Base-by-base conservation (phyloP, 1,284 basidiomycete genomes). In the Blastosporella zonata region DNA sequence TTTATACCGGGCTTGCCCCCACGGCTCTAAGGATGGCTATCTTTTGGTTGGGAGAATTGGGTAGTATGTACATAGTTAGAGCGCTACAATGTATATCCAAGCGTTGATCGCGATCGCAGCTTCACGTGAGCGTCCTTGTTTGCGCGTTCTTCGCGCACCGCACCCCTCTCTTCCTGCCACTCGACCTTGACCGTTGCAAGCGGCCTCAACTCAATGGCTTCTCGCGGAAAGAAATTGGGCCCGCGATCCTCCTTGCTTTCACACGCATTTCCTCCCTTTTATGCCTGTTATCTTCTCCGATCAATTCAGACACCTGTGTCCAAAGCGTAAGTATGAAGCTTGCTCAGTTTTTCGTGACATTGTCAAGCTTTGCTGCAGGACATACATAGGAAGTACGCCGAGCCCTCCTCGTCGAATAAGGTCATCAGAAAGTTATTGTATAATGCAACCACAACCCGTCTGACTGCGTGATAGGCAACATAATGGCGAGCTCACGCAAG, bases 241-340 rank as follows among this genome's bases (percentile, higher is more conserved):
- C 36, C 63, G 12, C 62, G 68, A 31, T 75, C 77, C 1, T 71
- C 74, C 8, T 55, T 78, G 15, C 59, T 64, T 8, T 72, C 77
- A 25, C 88, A 90, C 61, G 64, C 68, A 1, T 82, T 87, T 54
- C 89, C 92, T 1, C 66, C 79, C 0, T 92, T 95, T 65, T 96
- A 96, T 63, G 89, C 89, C 1, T 95, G 92, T 67, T 96, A 96
- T 65, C 76, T 95, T 0, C 73, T 96, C 9, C 85, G 87, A 57
- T 90, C 87, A 1, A 63, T 79, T 3, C 72, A 80, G 17, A 78
- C 74, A 0, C 73, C 76, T 0, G 68, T 69, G 18, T 76, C 82
- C 0, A 79, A 76, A 42, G 81, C 84, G 70, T 90, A 72, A 55
- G 78, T 71, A 34, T 29, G 27, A 42, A 17, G 38, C 21, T 35